A percentile compares a stretch with the other conserved stretches of the same genome.
Conservation (phyloP, 441 rosid genomes). For the Hura crepitans region DNA sequence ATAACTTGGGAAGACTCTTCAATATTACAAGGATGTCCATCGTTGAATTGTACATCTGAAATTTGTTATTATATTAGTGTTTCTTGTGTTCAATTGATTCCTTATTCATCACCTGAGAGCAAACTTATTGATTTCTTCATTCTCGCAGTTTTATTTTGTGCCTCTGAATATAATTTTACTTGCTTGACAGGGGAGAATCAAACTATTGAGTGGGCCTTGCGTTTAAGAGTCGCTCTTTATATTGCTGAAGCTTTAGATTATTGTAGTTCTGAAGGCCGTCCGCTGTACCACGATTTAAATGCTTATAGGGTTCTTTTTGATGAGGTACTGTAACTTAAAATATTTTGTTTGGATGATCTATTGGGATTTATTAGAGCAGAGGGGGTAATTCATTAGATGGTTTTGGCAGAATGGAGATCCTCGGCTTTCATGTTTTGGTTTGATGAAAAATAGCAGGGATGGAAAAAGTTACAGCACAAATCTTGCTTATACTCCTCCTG, state of each 20-base stretch:
- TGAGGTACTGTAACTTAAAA: constrained; percentile 46
- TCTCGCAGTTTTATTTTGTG: not conserved
- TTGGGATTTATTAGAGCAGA: constrained; percentile 1
- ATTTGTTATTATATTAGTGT: not conserved
- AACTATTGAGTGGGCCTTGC: constrained; percentile 94
- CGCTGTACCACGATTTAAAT: constrained; percentile 84
- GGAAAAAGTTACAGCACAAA: constrained; percentile 97
- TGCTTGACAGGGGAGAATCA: constrained; percentile 82
- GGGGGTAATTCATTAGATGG: constrained; percentile 26
- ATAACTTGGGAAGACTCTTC: not conserved
- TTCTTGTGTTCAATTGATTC: not conserved
- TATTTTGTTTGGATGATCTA: constrained; percentile 1
- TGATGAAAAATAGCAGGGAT: constrained; percentile 92
- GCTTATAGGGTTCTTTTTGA: constrained; percentile 96
- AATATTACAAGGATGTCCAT: not conserved
- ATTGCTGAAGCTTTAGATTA: constrained; percentile 91
- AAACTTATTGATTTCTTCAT: not conserved
- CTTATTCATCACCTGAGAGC: not conserved
- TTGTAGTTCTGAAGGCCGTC: constrained; percentile 76
- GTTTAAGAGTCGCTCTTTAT: constrained; percentile 78
- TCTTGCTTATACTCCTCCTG: constrained; percentile 95
- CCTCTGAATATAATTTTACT: constrained; percentile 11
- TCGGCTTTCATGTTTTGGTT: constrained; percentile 88
- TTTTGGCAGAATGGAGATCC: constrained; percentile 86
- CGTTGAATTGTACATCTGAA: not conserved